These are phyloP conservation scores for Venustampulla echinocandica DNA, from an alignment of 495 filamentous ascomycete genomes.

Conservation along the genomic window DNA sequence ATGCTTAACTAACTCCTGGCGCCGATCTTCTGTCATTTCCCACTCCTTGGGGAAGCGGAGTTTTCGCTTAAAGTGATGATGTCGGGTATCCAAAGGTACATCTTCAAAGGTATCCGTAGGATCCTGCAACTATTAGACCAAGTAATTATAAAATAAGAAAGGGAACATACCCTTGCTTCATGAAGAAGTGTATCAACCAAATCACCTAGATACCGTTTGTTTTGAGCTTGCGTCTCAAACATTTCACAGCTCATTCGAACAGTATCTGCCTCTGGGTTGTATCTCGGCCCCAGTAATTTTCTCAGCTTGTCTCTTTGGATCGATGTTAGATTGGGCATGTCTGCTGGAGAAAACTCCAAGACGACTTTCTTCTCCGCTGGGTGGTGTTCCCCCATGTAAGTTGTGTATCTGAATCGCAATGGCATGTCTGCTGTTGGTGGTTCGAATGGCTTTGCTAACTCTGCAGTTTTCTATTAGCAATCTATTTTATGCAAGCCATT, in stretches of 20 bases:
- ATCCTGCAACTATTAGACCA: slow-evolving; percentile 37
- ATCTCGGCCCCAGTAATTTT: slow-evolving; percentile 80
- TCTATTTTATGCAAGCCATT: not conserved
- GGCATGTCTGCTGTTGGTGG: slow-evolving; percentile 56
- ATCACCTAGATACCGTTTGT: slow-evolving; percentile 88
- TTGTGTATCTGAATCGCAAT: slow-evolving; percentile 94
- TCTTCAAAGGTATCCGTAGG: slow-evolving; percentile 74
- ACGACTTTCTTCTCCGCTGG: slow-evolving; percentile 90
- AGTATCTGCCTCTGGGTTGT: slow-evolving; percentile 78
- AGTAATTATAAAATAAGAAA: not conserved
- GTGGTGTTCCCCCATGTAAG: slow-evolving; percentile 89
- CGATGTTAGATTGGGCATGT: slow-evolving; percentile 56
- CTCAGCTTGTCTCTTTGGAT: slow-evolving; percentile 69
- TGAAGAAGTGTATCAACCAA: slow-evolving; percentile 61
- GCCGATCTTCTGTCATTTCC: slow-evolving; percentile 65
- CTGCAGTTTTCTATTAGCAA: slow-evolving; percentile 32
- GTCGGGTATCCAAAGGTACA: slow-evolving; percentile 81
- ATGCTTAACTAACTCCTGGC: slow-evolving; percentile 49
- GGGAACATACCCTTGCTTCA: slow-evolving; percentile 55
- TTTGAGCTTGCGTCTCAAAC: slow-evolving; percentile 81
- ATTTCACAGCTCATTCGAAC: slow-evolving; percentile 88
- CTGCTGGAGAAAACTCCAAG: slow-evolving; percentile 68
- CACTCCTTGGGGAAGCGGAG: slow-evolving; percentile 72
- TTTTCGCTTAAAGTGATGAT: slow-evolving; percentile 65
- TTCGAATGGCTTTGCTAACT: slow-evolving; percentile 71